These are phyloP conservation scores for Komagataella kurtzmanii DNA, from an alignment of 805 yeast species.

Conservation along the genomic window DNA sequence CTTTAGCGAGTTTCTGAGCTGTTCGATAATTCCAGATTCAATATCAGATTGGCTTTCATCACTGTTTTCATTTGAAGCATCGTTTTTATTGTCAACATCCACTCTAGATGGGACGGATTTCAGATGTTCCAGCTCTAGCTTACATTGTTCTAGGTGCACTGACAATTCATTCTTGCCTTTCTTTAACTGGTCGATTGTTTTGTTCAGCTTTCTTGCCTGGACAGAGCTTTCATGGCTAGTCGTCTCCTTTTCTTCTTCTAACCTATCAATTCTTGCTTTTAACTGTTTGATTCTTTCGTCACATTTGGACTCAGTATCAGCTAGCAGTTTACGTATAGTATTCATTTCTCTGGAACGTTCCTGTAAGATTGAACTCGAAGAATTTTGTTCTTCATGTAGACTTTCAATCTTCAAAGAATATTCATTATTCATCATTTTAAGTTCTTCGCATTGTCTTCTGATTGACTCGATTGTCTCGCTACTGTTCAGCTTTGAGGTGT, in stretches of 20 bases:
- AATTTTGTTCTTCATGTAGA: constrained; percentile 73
- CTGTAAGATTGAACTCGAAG: constrained; percentile 55
- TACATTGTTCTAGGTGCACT: constrained; percentile 16
- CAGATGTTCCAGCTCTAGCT: background rate
- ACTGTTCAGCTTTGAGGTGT: constrained; percentile 12
- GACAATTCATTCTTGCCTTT: background rate
- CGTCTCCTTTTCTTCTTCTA: constrained; percentile 48
- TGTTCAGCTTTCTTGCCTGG: constrained; percentile 25
- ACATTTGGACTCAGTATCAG: constrained; percentile 54
- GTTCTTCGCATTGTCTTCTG: constrained; percentile 63
- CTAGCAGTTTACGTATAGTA: constrained; percentile 52
- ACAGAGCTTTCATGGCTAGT: constrained; percentile 40
- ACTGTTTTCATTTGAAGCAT: background rate
- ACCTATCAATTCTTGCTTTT: constrained; percentile 31
- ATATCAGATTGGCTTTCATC: background rate
- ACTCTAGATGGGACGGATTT: background rate
- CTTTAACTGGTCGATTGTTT: constrained; percentile 6
- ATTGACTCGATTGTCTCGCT: constrained; percentile 30
- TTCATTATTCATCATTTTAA: constrained; percentile 55
- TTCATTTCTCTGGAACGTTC: constrained; percentile 73
- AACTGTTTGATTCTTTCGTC: constrained; percentile 40
- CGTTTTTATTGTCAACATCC: background rate
- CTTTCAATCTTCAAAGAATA: constrained; percentile 44
- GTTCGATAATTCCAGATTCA: constrained; percentile 15
- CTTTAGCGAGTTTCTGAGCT: constrained; percentile 40